Evolutionary conservation across 2,329 filamentous ascomycete genomes (phyloP).

Genomic region (Teratosphaeria epicoccoides): DNA sequence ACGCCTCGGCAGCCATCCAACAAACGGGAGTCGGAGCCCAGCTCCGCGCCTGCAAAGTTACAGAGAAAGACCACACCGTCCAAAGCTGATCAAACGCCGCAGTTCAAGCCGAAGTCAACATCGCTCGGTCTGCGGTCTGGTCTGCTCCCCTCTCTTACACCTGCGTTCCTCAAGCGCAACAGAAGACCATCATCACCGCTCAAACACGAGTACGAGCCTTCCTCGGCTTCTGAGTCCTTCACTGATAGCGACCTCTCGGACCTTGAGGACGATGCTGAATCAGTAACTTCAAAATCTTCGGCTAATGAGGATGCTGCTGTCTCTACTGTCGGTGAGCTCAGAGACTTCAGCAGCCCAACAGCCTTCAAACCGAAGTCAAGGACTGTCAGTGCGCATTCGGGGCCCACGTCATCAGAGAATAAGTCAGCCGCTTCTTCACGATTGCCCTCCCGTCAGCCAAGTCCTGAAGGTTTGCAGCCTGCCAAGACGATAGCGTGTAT

Average conservation of each 20-base stretch:
- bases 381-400: slow-evolving; percentile 16
- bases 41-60: slow-evolving; percentile 26
- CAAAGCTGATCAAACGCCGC: slow-evolving; percentile 16
- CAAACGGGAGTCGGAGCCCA: slow-evolving; percentile 9
- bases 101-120: slow-evolving; percentile 8
- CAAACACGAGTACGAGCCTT: slow-evolving; percentile 94
- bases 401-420: slow-evolving; percentile 9
- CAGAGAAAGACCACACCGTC: slow-evolving; percentile 19
- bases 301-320: slow-evolving; percentile 41
- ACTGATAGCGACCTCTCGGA: slow-evolving; percentile 47
- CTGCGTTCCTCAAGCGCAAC: slow-evolving; percentile 34
- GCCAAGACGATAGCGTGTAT: slow-evolving; percentile 48
- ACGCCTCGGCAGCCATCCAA: slow-evolving; percentile 22
- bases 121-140: slow-evolving; percentile 18
- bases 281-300: slow-evolving; percentile 40
- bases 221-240: slow-evolving; percentile 54
- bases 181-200: slow-evolving; percentile 81
- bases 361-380: slow-evolving; percentile 17
- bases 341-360: slow-evolving; percentile 23
- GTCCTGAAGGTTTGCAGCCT: slow-evolving; percentile 29
- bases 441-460: slow-evolving; percentile 47
- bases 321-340: slow-evolving; percentile 23
- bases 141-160: slow-evolving; percentile 25
- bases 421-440: slow-evolving; percentile 45
- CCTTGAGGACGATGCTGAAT: slow-evolving; percentile 36